Percentiles rank a stretch among this genome's conserved stretches.
Conservation (phyloP, 306 rosid species). For the Lablab purpureus region DNA sequence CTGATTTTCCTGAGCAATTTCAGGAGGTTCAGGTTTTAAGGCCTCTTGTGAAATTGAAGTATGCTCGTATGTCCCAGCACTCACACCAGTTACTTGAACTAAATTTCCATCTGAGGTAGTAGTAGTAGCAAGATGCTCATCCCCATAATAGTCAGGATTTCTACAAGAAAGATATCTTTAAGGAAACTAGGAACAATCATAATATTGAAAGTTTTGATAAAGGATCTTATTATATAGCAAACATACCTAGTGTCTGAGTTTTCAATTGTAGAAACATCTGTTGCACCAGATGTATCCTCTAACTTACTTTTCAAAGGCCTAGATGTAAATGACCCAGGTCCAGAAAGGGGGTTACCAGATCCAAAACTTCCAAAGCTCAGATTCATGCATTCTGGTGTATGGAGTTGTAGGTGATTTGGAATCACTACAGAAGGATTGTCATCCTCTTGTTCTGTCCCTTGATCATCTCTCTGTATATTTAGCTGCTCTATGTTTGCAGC, state of each 20-base stretch:
- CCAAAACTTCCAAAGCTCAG: constrained; percentile 96
- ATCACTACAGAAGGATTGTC: constrained; percentile 79
- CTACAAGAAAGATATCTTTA: constrained; percentile 49
- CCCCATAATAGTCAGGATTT: constrained; percentile 74
- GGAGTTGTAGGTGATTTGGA: constrained; percentile 85
- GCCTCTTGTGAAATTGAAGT: constrained; percentile 74
- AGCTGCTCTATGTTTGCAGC: constrained; percentile 74
- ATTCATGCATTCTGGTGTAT: constrained; percentile 82
- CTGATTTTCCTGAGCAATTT: constrained; percentile 66
- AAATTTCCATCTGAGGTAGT: constrained; percentile 67
- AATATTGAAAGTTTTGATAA: constrained; percentile 15
- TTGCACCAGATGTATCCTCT: constrained; percentile 68
- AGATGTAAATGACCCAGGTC: constrained; percentile 56
- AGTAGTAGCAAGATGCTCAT: constrained; percentile 64
- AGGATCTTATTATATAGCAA: not conserved
- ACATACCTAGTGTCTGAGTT: constrained; percentile 73
- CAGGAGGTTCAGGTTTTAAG: constrained; percentile 68
- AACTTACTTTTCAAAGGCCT: constrained; percentile 55
- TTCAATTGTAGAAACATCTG: constrained; percentile 68
- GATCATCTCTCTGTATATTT: constrained; percentile 64
- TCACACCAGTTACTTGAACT: constrained; percentile 67
- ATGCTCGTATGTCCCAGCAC: constrained; percentile 68
- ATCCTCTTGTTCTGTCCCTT: constrained; percentile 64
- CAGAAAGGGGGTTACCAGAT: constrained; percentile 58
- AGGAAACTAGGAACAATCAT: constrained; percentile 25